Evolutionary conservation across 2,329 filamentous ascomycete genomes (phyloP), one percentile per base, ranked within the genome.

Genomic region (Xylariaceae sp.): DNA sequence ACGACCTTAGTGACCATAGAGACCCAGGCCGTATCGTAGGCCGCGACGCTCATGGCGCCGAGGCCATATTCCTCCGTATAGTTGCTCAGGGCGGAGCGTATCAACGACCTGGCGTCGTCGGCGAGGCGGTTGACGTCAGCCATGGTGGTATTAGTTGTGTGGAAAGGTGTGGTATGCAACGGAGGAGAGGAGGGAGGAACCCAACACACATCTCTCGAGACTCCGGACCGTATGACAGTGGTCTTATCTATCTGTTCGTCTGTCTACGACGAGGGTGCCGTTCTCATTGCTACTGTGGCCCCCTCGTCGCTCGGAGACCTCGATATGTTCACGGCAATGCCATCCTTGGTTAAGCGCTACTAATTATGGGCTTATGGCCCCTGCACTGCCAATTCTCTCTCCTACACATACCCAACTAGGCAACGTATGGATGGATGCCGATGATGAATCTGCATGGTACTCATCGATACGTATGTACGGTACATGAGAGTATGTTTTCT

Each of bases 1-100:
- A 58, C 57, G 15, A 58, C 48, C 42, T 62, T 65, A 23, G 64
- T 67, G 9, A 70, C 62, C 60, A 73, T 67, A 1, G 72, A 67
- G 2, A 74, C 67, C 72, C 73, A 74, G 2, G 73, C 73, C 1
- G 73, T 74, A 54, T 73, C 72, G 58, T 74, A 74, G 30, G 68
- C 56, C 34, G 66, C 58, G 55, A 64, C 62, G 23, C 67, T 70
- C 65, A 72, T 68, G 0, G 65, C 67, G 5, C 71, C 68, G 6
- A 68, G 54, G 44, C 62, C 62, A 61, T 64, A 64, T 52, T 64
- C 57, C 7, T 59, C 62, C 11, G 59, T 62, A 47, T 64, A 62
- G 56, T 64, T 63, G 11, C 58, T 57, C 6, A 64, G 13, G n/a
- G 60, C 62, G 11, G 48, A 57, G 55, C 56, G 60, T 13, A 65